phyloP scores from a whole-genome alignment of 345 rosid species.

The Cardamine resedifolia region DNA sequence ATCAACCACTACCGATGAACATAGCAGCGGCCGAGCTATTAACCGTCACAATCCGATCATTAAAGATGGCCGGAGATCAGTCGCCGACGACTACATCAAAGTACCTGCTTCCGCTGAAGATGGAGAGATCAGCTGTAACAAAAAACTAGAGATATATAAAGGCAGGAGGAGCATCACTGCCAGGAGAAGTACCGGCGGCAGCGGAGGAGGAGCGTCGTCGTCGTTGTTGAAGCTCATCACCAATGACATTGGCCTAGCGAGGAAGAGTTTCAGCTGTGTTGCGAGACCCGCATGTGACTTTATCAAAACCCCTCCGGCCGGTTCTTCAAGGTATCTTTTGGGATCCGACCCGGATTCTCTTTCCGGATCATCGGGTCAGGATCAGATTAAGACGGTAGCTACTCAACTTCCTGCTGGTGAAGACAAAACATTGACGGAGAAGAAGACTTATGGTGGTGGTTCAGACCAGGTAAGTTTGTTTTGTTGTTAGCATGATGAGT shows the following conservation, averaged over 20 bases:
- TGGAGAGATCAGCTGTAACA: slow-evolving; percentile 23
- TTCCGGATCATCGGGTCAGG: slow-evolving; percentile 47
- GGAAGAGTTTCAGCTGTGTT: slow-evolving; percentile 47
- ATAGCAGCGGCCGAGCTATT: slow-evolving; percentile 55
- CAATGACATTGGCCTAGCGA: slow-evolving; percentile 24
- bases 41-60: slow-evolving; percentile 90
- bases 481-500: slow-evolving; percentile 19
- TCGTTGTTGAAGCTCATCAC: slow-evolving; percentile 34
- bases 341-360: slow-evolving; percentile 42
- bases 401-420: background rate
- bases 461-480: slow-evolving; percentile 33
- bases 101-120: slow-evolving; percentile 25
- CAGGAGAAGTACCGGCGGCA: slow-evolving; percentile 16
- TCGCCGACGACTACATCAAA: slow-evolving; percentile 36
- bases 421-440: slow-evolving; percentile 10
- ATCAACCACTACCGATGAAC: slow-evolving; percentile 36
- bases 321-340: slow-evolving; percentile 71
- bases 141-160: slow-evolving; percentile 20
- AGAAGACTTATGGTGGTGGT: slow-evolving; percentile 11
- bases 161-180: slow-evolving; percentile 33
- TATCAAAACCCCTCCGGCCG: slow-evolving; percentile 57
- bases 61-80: slow-evolving; percentile 49
- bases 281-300: slow-evolving; percentile 42
- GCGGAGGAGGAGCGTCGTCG: slow-evolving; percentile 15
- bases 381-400: slow-evolving; percentile 36